Base-by-base conservation (phyloP, 306 rosid species). In the Fragaria ananassa region DNA sequence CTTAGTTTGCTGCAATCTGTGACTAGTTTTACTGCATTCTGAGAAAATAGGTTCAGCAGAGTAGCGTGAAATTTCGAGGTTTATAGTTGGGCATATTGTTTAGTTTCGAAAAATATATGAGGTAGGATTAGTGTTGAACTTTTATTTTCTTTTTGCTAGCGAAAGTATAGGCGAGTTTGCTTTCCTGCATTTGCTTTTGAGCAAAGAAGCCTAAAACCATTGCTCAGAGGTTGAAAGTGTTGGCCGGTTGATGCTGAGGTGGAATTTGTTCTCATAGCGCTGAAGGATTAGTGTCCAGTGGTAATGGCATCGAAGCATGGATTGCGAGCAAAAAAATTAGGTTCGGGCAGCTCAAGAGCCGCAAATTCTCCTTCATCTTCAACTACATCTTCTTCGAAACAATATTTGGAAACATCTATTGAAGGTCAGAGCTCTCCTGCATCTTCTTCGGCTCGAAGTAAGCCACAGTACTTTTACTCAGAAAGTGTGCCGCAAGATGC, bases 371-470 rank as follows among this genome's bases (percentile, higher is more conserved):
- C 91, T 12, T 78, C 98, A 1, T 87, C 97, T 82, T 90, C 98
- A 1, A 92, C 96, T 8, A 92, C 97, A 0, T 92, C 98, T 1
- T 90, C 97, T 74, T 92, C 98, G 1, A 95, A 90, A 75, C 93
- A 86, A 66, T 82, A 85, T 64, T 64, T 84, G 56, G 98, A 95
- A 71, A 85, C 93, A 6, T 90, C 97, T 49, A 80, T 85, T 58
- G 92, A 88, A 78, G 85, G 81, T 21, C 92, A 81, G 84, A 89
- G 97, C 85, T 95, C 98, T 18, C 97, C 97, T 1, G 98, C 91
- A 6, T 92, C 96, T 70, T 92, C 97, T n/a, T 92, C 98, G 4
- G 88, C 93, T 76, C 84, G 92, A 71, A 95, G 98, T 84, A 92
- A 90, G 89, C 93, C 85, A 18, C 97, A 81, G 69, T 83, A 83